Conservation (phyloP, 1,139 yeast genomes). For the Blastobotrys ciferrii region DNA sequence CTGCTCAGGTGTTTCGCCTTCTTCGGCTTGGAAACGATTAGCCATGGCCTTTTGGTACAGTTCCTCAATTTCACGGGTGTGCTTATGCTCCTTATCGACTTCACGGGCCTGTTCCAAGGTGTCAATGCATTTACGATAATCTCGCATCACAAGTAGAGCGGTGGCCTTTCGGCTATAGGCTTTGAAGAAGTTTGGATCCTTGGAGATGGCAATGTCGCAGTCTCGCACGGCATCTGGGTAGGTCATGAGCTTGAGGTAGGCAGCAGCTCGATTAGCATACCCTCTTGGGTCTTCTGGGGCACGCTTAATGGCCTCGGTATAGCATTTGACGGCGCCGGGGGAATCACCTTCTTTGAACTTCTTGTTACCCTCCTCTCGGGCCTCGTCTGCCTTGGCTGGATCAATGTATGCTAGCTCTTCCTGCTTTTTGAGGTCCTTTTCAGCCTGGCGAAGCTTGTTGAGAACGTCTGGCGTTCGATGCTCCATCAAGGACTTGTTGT, state of each 20-base stretch:
- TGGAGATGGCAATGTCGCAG: conserved; percentile 83
- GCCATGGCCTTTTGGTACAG: conserved; percentile 72
- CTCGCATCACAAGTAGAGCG: conserved; percentile 89
- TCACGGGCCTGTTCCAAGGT: conserved; percentile 77
- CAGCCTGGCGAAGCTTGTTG: conserved; percentile 81
- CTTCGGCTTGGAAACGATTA: conserved; percentile 75
- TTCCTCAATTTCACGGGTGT: conserved; percentile 74
- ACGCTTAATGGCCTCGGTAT: conserved; percentile 93
- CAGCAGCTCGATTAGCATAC: conserved; percentile 97
- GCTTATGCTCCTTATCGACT: conserved; percentile 66
- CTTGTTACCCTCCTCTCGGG: conserved; percentile 89
- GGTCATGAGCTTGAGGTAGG: conserved; percentile 87
- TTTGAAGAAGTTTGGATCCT: conserved; percentile 85
- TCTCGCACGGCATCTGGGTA: conserved; percentile 96
- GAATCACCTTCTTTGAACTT: conserved; percentile 87
- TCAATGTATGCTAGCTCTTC: conserved; percentile 79
- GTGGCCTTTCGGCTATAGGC: conserved; percentile 97
- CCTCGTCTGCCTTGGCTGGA: conserved; percentile 93
- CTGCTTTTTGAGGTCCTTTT: conserved; percentile 74
- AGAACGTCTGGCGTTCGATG: conserved; percentile 95
- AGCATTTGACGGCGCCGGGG: conserved; percentile 95
- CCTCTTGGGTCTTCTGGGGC: conserved; percentile 97
- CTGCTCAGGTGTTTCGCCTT: conserved; percentile 93
- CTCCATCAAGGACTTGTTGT: conserved; percentile 92
- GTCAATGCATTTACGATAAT: conserved; percentile 76